Evolutionary conservation across 225 moss, liverwort and hornwort species (phyloP).

Genomic region (Antitrichia curtipendula): DNA sequence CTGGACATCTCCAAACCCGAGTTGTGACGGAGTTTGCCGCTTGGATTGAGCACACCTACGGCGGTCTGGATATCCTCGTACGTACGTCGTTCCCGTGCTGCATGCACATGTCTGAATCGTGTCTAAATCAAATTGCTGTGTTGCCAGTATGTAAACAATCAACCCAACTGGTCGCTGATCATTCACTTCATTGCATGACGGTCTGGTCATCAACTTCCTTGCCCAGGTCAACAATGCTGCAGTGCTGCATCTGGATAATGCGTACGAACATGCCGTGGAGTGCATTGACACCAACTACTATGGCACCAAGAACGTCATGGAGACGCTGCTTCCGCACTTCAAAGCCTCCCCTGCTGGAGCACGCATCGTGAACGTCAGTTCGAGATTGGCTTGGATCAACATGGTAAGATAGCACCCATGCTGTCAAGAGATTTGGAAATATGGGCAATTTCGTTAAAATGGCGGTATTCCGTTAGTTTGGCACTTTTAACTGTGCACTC

Average conservation of each 20-base stretch:
- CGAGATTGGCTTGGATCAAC: neutral
- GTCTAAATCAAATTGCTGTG: neutral
- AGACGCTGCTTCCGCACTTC: neutral
- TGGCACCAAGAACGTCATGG: neutral
- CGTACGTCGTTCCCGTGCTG: neutral
- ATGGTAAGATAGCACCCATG: neutral
- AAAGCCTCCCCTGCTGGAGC: neutral
- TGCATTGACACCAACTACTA: neutral
- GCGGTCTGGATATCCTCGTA: slow-evolving; percentile 37
- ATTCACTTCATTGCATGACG: neutral
- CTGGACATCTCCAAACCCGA: slow-evolving; percentile 23
- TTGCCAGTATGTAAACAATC: neutral
- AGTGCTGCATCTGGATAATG: neutral
- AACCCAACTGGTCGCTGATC: neutral
- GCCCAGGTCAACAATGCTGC: slow-evolving; percentile 46
- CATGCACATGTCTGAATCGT: neutral
- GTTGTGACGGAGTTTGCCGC: neutral
- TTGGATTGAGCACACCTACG: slow-evolving; percentile 16
- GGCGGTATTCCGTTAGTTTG: no score
- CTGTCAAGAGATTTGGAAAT: neutral
- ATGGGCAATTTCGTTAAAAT: no score
- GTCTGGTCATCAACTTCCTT: neutral
- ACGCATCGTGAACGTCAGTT: neutral
- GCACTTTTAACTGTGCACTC: no score
- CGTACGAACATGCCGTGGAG: neutral